These are phyloP conservation scores for Phialocephala subalpina DNA, from an alignment of 2,329 filamentous ascomycete genomes.

Conservation along the genomic window DNA sequence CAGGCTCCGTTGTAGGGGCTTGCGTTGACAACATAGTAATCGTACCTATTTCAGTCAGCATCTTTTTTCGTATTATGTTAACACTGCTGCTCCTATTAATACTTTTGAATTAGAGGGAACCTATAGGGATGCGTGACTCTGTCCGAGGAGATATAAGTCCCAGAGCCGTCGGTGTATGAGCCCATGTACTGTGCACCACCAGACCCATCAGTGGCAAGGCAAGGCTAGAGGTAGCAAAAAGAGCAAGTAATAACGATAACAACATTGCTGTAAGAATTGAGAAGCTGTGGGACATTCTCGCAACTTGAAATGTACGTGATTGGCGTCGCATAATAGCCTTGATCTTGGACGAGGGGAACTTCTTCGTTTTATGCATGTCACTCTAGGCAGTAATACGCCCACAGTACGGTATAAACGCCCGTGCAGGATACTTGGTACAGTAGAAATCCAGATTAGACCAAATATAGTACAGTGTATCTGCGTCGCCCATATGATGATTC, in stretches of 20 bases:
- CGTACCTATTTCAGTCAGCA: constrained; percentile 1
- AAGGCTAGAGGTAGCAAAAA: neutral
- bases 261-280: too few species aligned
- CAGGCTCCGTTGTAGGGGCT: neutral
- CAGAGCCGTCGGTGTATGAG: constrained; percentile 14
- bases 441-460: too few species aligned
- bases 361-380: too few species aligned
- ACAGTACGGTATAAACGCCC: too few species aligned
- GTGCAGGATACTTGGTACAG: too few species aligned
- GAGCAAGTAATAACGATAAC: neutral
- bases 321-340: too few species aligned
- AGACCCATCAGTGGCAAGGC: neutral
- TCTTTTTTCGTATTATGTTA: neutral
- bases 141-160: constrained; percentile 6
- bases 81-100: neutral
- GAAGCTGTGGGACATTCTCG: too few species aligned
- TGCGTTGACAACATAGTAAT: constrained; percentile 11
- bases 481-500: too few species aligned
- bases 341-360: too few species aligned
- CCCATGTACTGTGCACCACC: neutral
- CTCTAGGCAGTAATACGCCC: too few species aligned
- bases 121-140: neutral
- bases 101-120: neutral
- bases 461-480: too few species aligned
- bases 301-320: too few species aligned